Conservation (phyloP, 768 basidiomycete species). For the Termitomyces sp. region DNA sequence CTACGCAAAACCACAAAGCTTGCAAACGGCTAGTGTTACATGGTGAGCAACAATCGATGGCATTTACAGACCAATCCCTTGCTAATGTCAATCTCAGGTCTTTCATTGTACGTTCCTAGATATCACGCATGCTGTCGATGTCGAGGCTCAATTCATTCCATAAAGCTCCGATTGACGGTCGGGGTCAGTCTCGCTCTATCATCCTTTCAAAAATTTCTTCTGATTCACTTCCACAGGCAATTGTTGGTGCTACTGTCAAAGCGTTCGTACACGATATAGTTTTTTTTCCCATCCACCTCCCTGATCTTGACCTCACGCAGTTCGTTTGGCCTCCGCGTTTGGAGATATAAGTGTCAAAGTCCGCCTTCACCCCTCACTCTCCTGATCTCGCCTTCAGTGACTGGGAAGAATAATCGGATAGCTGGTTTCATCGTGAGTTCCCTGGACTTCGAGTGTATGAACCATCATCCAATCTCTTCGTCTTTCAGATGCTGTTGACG, state of each 20-base stretch:
- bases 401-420: slow-evolving; percentile 51
- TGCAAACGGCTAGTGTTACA: slow-evolving; percentile 36
- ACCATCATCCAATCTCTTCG: not conserved
- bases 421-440: slow-evolving; percentile 52
- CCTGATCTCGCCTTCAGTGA: slow-evolving; percentile 39
- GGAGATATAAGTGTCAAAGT: slow-evolving; percentile 51
- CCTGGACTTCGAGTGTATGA: not conserved
- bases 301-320: slow-evolving; percentile 29
- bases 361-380: not conserved
- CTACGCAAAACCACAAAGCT: slow-evolving; percentile 33
- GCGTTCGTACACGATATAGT: slow-evolving; percentile 23
- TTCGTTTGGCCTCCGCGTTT: slow-evolving; percentile 59
- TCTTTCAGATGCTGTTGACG: slow-evolving; percentile 42
- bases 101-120: slow-evolving; percentile 41
- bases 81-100: slow-evolving; percentile 36
- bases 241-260: slow-evolving; percentile 62
- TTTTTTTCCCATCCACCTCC: not conserved
- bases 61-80: not conserved
- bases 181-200: slow-evolving; percentile 33
- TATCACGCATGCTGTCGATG: not conserved
- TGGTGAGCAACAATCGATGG: slow-evolving; percentile 37
- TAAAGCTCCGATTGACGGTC: slow-evolving; percentile 44
- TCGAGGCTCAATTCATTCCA: slow-evolving; percentile 2
- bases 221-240: slow-evolving; percentile 34
- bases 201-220: not conserved